Evolutionary conservation across 495 filamentous ascomycete genomes (phyloP), one percentile per base, ranked within the genome.

Genomic region (Penicillium cataractarum): DNA sequence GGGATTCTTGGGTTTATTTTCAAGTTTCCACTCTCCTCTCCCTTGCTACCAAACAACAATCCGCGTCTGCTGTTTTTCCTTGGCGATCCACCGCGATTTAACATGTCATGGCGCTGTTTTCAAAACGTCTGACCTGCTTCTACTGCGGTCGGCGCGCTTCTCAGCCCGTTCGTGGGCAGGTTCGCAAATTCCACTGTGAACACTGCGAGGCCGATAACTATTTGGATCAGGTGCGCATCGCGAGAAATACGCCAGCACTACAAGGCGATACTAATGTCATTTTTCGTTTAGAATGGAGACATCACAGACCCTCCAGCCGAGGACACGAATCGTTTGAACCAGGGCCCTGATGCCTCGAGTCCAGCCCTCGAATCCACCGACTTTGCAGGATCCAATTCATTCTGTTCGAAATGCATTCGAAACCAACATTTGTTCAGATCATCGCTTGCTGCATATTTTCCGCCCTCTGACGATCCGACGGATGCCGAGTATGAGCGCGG

Each of bases 271-370:
- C 59, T 69, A 48, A 61, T 24, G 15, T 33, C n/a, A n/a, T 13
- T 12, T 10, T 22, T 40, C 22, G 9, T 12, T 12, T 44, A 93
- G 90, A 84, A 92, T 71, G 93, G 93, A 68, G 83, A 93, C 55
- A 92, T 96, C 49, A 91, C 89, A 50, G 93, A 97, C 71, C 91
- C 93, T 17, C 92, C 93, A n/a, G 82, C 84, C 31, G 73, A 82
- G 10, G 82, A 78, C 27, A 80, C 77, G 19, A 76, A 77, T 31
- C 60, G 78, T 6, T 58, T 62, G 21, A 61, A 58, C 6, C 59
- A 67, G 40, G 67, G 63, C 10, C 63, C 69, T 39, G 71, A 62
- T 65, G 71, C 68, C 58, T 70, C 69, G 29, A 76, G 60, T 13
- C 65, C 60, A 29, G 68, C 65, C 62, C 74, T 72, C 72, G 77